Conservation (phyloP, 164 flowering plant genomes). For the Echeveria elegans region DNA sequence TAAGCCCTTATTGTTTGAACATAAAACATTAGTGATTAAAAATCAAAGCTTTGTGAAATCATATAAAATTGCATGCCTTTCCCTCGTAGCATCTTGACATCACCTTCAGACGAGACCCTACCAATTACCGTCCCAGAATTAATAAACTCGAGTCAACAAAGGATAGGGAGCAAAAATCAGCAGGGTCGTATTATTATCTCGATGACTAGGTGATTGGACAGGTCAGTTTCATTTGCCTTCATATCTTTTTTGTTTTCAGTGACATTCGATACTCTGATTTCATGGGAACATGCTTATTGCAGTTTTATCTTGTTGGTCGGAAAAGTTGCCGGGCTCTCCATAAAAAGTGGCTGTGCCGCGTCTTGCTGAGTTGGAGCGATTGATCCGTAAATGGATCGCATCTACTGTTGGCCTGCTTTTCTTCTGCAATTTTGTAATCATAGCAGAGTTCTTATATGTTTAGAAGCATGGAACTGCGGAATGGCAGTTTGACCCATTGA, state of each 20-base stretch:
- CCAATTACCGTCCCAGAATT: slow-evolving; percentile 83
- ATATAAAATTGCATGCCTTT: neutral
- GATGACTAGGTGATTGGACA: slow-evolving; percentile 44
- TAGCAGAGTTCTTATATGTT: neutral
- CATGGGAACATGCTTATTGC: too few relatives aligned
- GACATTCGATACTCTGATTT: neutral
- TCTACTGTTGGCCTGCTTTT: neutral
- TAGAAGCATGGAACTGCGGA: neutral
- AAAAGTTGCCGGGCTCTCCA: neutral
- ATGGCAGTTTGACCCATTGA: neutral
- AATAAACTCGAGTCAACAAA: slow-evolving; percentile 88
- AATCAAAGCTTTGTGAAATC: neutral
- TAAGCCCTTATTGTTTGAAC: slow-evolving; percentile 26
- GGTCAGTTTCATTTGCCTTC: neutral
- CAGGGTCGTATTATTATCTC: slow-evolving; percentile 91
- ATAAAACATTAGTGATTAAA: neutral
- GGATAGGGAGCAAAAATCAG: slow-evolving; percentile 87
- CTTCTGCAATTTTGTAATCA: neutral
- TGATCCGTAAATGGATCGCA: neutral
- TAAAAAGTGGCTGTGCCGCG: neutral
- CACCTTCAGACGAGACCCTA: slow-evolving; percentile 91
- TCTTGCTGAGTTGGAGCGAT: neutral
- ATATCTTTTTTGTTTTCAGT: neutral
- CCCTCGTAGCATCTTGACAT: slow-evolving; percentile 74
- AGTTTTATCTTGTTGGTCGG: neutral